Evolutionary conservation across 352 stramenopile genomes (phyloP), one percentile per base, ranked within the genome.

Genomic region (Phytophthora citrophthora): DNA sequence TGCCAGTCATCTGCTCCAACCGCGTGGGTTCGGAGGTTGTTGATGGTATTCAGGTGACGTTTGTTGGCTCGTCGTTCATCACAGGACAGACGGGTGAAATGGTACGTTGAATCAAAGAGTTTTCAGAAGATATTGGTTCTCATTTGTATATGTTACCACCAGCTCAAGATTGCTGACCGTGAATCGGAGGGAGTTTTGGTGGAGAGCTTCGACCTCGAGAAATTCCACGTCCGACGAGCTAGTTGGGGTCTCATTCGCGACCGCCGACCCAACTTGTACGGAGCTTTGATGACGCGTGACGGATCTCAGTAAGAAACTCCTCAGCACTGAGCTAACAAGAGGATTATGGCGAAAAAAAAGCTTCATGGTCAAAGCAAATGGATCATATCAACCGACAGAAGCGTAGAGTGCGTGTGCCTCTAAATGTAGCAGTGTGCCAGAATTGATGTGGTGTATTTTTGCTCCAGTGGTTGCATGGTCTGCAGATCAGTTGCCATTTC

Each of bases 41-140:
- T 38, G 78, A 97, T 40, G 81, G 85, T 29, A 79, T 91, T 29
- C 85, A 88, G 12, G 85, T 97, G 43, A 94, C 85, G n/a, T 98
- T 98, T 61, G 96, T 94, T 50, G 92, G 92, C 3, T 95, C 85
- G 38, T 97, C 88, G 2, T 98, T 98, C 74, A 97, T 98, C 66
- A 93, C 88, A 16, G 90, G 93, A 16, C 88, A 96, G 54, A 97
- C 89, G 12, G 92, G 92, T 31, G 90, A 95, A 53, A 93, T 97
- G 77, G 83, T 97, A 59, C 32, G 58, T 61, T 61, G 11, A 16
- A 16, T 13, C 29, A 34, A 34, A 13, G 12, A 12, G 29, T 34
- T 34, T 34, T 8, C 8, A 34, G 29, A 13, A 4, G 45, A 1
- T 20, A 36, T 1, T 8, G 4, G n/a, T 13, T 41, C n/a, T 16